phyloP scores from a whole-genome alignment of 345 rosid genomes.

The Pugionium dolabratum region DNA sequence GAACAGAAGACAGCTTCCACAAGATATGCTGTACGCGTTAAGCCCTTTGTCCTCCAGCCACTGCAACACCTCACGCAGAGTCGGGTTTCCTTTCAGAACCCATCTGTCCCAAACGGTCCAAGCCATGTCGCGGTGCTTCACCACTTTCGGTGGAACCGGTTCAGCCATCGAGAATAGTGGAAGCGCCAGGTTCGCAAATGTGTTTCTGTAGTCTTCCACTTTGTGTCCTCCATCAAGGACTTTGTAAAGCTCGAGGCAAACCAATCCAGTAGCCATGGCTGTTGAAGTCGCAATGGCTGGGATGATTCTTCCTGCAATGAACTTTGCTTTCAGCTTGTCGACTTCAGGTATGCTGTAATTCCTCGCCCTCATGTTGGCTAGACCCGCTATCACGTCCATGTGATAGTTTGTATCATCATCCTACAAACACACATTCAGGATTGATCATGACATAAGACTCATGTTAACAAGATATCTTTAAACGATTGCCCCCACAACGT shows the following conservation, averaged over 20 bases:
- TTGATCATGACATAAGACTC: slow-evolving; percentile 4
- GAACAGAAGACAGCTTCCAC: slow-evolving; percentile 81
- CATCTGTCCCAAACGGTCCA: slow-evolving; percentile 98
- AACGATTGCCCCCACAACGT: not conserved
- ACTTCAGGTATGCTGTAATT: slow-evolving; percentile 74
- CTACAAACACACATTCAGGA: slow-evolving; percentile 38
- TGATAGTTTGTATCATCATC: slow-evolving; percentile 78
- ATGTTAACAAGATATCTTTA: not conserved
- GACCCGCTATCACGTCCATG: slow-evolving; percentile 73
- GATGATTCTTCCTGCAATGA: slow-evolving; percentile 76
- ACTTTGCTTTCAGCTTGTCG: slow-evolving; percentile 76
- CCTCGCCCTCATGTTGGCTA: slow-evolving; percentile 84
- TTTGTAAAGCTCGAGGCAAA: slow-evolving; percentile 75
- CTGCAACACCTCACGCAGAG: slow-evolving; percentile 68
- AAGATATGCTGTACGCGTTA: slow-evolving; percentile 80
- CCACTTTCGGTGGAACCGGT: slow-evolving; percentile 80
- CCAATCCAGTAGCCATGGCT: slow-evolving; percentile 87
- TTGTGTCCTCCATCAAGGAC: slow-evolving; percentile 63
- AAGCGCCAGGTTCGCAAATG: slow-evolving; percentile 71
- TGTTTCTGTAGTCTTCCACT: slow-evolving; percentile 68
- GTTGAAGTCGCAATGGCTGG: slow-evolving; percentile 88
- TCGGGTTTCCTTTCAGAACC: slow-evolving; percentile 69
- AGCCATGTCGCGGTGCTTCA: slow-evolving; percentile 77
- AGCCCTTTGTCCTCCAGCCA: slow-evolving; percentile 84
- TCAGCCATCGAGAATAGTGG: slow-evolving; percentile 76